Evolutionary conservation across 352 stramenopile genomes (phyloP), one percentile per base, ranked within the genome.

Genomic region (Blastocystis sp.): DNA sequence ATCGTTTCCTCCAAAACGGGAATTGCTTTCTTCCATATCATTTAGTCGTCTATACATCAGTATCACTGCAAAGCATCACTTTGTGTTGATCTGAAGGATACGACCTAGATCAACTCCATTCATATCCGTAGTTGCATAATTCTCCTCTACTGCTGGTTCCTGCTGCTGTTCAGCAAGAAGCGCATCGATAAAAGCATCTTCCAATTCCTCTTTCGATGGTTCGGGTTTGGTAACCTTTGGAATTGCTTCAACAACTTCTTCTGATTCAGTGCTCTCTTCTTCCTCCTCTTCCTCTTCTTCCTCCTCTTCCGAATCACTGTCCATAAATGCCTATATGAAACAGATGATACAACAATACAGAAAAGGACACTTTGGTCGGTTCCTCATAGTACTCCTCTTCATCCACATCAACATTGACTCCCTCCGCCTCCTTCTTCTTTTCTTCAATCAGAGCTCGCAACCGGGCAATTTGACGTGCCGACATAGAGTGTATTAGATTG

Each of bases 381-480:
- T 81, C 51, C 27, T 81, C 70, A 11, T 81, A 44, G 13, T 64
- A 44, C 69, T 81, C 69, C 51, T 81, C 70, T 15, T 81, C 70
- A 48, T 81, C 70, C 24, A 66, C 42, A 30, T 81, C 13, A 17
- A 33, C 15, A n/a, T 30, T 24, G 13, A 30, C 70, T 35, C 37
- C 70, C 33, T 81, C 70, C 9, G 40, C 37, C 13, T 81, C 27
- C 15, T 24, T 60, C 35, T 64, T 60, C 53, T 81, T 81, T 22
- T 81, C 70, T n/a, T 81, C 70, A 17, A 81, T 44, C 37, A 81
- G 70, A 60, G 70, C 70, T 64, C 70, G 9, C 17, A 81, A 22
- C 37, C 70, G 22, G 42, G 70, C 70, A 48, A 81, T 66, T 42
- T 81, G 70, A 27, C 70, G 40, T 33, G 70, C 70, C 17, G 70